These are phyloP conservation scores for Arthromyces matolae DNA, from an alignment of 768 basidiomycete species.

Conservation along the genomic window DNA sequence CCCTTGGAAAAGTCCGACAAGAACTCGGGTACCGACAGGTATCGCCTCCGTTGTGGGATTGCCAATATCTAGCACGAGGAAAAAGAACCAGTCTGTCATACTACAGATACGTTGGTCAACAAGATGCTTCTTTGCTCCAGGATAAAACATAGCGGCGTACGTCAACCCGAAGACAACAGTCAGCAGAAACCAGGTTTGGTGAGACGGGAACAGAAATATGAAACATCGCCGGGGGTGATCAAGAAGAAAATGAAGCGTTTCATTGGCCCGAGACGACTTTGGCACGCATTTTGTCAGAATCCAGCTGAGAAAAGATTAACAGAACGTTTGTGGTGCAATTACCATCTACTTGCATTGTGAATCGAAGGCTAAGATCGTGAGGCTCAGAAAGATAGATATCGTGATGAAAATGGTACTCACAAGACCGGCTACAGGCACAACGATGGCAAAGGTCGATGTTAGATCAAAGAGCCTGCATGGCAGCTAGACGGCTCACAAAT, in stretches of 20 bases:
- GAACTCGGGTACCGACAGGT: conserved; percentile 65
- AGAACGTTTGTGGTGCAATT: background rate
- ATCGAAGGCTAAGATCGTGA: conserved; percentile 55
- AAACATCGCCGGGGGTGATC: conserved; percentile 94
- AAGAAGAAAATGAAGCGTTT: conserved; percentile 87
- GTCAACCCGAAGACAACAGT: conserved; percentile 64
- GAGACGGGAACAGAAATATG: conserved; percentile 86
- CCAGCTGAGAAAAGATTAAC: conserved; percentile 54
- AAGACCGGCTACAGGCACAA: conserved; percentile 65
- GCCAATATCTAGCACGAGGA: conserved; percentile 85
- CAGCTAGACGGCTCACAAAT: conserved; percentile 61
- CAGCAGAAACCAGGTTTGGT: conserved; percentile 91
- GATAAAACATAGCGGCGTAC: conserved; percentile 39
- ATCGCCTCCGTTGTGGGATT: conserved; percentile 65
- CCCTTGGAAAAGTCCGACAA: conserved; percentile 77
- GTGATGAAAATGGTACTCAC: conserved; percentile 46
- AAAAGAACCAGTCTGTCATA: conserved; percentile 82
- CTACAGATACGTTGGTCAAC: conserved; percentile 33
- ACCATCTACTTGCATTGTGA: conserved; percentile 63
- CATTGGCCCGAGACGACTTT: conserved; percentile 53
- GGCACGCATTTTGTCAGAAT: conserved; percentile 58
- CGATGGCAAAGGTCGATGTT: background rate
- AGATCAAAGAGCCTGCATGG: conserved; percentile 2
- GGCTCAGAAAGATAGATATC: background rate
- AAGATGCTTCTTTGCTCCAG: background rate